Evolutionary conservation across 768 basidiomycete species (phyloP).

Genomic region (Artomyces pyxidatus): DNA sequence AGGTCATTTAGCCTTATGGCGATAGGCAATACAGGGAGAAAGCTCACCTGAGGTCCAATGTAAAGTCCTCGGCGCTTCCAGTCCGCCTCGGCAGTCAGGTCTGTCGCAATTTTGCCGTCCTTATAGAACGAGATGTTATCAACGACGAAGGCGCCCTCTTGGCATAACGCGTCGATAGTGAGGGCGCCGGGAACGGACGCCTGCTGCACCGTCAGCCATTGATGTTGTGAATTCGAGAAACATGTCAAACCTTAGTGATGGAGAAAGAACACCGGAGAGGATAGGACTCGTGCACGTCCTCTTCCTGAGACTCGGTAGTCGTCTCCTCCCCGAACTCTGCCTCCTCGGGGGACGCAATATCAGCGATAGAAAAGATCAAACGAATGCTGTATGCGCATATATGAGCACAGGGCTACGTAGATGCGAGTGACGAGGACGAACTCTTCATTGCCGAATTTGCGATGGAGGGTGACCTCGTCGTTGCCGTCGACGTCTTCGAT

Average conservation of each 20-base stretch:
- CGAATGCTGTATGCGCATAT: constrained; percentile 58
- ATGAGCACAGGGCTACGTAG: too few relatives aligned
- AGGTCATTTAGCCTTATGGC: not conserved
- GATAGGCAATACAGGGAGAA: constrained; percentile 7
- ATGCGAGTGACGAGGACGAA: too few relatives aligned
- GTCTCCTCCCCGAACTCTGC: constrained; percentile 29
- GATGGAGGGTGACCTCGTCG: constrained; percentile 76
- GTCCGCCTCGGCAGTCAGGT: constrained; percentile 81
- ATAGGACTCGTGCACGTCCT: constrained; percentile 37
- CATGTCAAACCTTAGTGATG: constrained; percentile 64
- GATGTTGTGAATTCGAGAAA: not conserved
- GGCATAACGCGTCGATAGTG: constrained; percentile 68
- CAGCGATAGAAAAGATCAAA: constrained; percentile 88
- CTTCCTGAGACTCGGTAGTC: constrained; percentile 32
- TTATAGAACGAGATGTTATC: constrained; percentile 87
- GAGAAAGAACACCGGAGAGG: constrained; percentile 76
- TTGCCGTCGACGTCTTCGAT: constrained; percentile 62
- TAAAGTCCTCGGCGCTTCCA: constrained; percentile 90
- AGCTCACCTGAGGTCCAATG: constrained; percentile 76
- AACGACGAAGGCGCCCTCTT: constrained; percentile 75
- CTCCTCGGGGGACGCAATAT: constrained; percentile 50
- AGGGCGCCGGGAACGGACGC: constrained; percentile 52
- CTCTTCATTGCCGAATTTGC: constrained; percentile 88
- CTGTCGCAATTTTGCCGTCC: constrained; percentile 63
- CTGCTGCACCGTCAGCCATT: constrained; percentile 24